Base-by-base conservation (phyloP, 1,139 yeast species). In the Geotrichum klebahnii region DNA sequence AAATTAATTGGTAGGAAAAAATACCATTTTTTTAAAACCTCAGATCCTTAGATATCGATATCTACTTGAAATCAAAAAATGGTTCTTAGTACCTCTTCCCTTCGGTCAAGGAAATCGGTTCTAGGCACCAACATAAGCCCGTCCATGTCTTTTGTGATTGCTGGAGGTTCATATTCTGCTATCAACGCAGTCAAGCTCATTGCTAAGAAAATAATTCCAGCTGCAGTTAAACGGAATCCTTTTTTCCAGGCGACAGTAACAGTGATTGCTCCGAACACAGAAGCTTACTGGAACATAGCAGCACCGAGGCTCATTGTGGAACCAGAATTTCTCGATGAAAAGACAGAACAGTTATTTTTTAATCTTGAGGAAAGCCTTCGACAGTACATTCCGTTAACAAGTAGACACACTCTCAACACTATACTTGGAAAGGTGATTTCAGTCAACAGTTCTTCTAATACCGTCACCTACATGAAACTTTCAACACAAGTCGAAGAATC, bases 131-230 rank as follows among this genome's bases (percentile, higher is more conserved):
- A n/a, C n/a, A n/a, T n/a, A n/a, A n/a, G n/a, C n/a, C 29, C 29
- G 6, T 26, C 29, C 6, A 26, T 26, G 29, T 8, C 6, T 26
- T 50, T 51, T 24, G 48, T 48, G 2, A 29, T 51, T 17, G 52
- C 48, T 16, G 54, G 54, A n/a, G 51, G 51, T 5, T 51, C 54
- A n/a, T 51, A 39, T 31, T 51, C 54, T 5, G 49, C 52, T 3
- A 40, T 47, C 8, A 16, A 40, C 14, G 51, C 52, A 1, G 41
- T 48, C n/a, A 47, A 38, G 40, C 9, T 42, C 16, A 22, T 51
- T 4, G 34, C 37, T 5, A 24, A 38, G 28, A 44, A 39, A 10
- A 40, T 51, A n/a, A 45, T 48, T 19, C 54, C 54, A 5, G 19
- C 24, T 12, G 43, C 45, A 6, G 8, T 31, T 16, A 28, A 35